These are phyloP conservation scores for Fusarium goolgardi DNA, from an alignment of 2,329 filamentous ascomycete genomes.

Conservation along the genomic window DNA sequence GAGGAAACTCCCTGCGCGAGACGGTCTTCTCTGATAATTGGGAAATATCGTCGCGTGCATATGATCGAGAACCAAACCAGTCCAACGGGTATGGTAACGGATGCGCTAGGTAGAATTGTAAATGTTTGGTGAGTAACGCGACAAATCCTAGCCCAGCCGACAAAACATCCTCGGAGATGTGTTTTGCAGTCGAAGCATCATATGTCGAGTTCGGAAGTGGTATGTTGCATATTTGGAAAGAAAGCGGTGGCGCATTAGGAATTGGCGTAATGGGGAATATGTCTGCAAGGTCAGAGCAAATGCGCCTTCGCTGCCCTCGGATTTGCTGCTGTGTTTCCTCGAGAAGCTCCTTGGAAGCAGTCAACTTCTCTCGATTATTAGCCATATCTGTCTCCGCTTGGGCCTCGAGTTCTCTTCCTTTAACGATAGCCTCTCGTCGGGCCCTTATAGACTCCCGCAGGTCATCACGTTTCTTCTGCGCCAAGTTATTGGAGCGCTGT, in stretches of 20 bases:
- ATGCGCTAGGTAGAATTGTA: conserved; percentile 85
- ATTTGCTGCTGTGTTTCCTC: conserved; percentile 72
- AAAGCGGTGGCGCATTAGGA: conserved; percentile 68
- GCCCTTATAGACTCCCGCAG: conserved; percentile 73
- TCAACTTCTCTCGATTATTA: conserved; percentile 69
- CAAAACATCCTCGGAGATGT: conserved; percentile 74
- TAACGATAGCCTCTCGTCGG: conserved; percentile 74
- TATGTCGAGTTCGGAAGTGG: conserved; percentile 84
- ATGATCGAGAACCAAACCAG: conserved; percentile 77
- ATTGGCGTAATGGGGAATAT: conserved; percentile 84
- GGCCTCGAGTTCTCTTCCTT: conserved; percentile 70
- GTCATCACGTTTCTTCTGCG: conserved; percentile 73
- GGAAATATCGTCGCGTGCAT: conserved; percentile 80
- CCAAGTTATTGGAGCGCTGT: conserved; percentile 71
- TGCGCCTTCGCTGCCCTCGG: conserved; percentile 86
- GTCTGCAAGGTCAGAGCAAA: conserved; percentile 82
- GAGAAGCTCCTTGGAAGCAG: conserved; percentile 65
- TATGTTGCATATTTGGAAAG: conserved; percentile 85
- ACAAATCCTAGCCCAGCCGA: conserved; percentile 86
- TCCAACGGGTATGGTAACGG: conserved; percentile 84
- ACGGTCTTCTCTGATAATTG: conserved; percentile 60
- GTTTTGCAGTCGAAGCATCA: conserved; percentile 60
- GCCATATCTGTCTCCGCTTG: conserved; percentile 70
- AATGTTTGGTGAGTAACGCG: conserved; percentile 76
- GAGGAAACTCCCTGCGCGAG: conserved; percentile 78